Evolutionary conservation across 2,329 filamentous ascomycete species (phyloP), one percentile per base, ranked within the genome.

Genomic region (Neonectria sp.): DNA sequence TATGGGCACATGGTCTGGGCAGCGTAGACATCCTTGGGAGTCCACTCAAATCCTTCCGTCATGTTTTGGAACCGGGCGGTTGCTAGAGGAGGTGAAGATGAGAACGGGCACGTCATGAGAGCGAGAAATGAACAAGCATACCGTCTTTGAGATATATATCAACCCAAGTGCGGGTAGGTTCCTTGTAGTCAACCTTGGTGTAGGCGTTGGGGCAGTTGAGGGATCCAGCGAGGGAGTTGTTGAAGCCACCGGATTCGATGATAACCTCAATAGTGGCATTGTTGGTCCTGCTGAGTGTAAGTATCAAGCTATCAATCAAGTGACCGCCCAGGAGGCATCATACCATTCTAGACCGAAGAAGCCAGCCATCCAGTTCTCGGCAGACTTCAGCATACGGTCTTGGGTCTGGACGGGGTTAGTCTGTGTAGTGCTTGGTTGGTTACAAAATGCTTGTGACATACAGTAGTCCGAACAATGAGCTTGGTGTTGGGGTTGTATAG

Each of bases 281-380:
- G 33, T 90, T 86, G 1, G 89, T 86, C 92, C 84, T 86, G 27
- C 13, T 17, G 6, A 21, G 12, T 6, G 63, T 75, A 13, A 73
- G 43, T 45, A 37, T 29, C 40, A 8, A 33, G n/a, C n/a, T 12
- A 21, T 27, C 6, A 24, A 21, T 21, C 21, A 7, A 21, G 13
- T 25, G 21, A 12, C 33, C 7, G 12, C 6, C 9, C 11, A 4
- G 13, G 17, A 35, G 8, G n/a, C 2, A 24, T 29, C 80, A 35
- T 73, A 85, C 84, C 92, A 95, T 53, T 91, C 88, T 0, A 94
- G 85, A 0, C 92, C 92, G 75, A 95, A 95, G 82, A 95, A 95
- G 0, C 93, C 93, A 6, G 92, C 91, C 76, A 94, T 82, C 80
- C 94, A 95, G 79, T 95, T 92, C 79, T 95, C 92, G 3, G 92